phyloP scores from a whole-genome alignment of 2,329 filamentous ascomycete species.

The Paecilomyces dactylethromorphus region DNA sequence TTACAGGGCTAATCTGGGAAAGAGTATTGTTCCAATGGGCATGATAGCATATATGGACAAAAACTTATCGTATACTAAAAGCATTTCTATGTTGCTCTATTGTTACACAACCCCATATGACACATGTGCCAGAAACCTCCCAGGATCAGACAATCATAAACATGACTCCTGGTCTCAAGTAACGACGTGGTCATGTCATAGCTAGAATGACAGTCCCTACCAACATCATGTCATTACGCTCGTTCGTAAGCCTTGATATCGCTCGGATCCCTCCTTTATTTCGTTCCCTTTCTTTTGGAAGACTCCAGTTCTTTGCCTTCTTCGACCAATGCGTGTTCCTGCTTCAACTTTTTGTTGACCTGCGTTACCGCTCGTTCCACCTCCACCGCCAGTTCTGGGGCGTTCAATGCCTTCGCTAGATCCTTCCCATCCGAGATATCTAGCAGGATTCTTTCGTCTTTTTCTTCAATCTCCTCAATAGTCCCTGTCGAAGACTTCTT shows the following conservation, averaged over 20 bases:
- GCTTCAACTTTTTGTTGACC: slow-evolving; percentile 43
- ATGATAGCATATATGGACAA: background rate
- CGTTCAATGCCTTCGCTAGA: slow-evolving; percentile 56
- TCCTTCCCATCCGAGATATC: slow-evolving; percentile 46
- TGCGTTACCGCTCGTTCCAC: slow-evolving; percentile 72
- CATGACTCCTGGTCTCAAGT: background rate
- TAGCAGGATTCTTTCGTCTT: slow-evolving; percentile 41
- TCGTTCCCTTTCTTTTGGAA: background rate
- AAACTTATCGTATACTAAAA: background rate
- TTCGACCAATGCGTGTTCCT: slow-evolving; percentile 13
- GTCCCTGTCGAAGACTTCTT: slow-evolving; percentile 21
- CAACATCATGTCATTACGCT: background rate
- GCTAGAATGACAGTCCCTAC: background rate
- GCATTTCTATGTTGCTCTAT: background rate
- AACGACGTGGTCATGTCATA: background rate
- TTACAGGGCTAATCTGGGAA: background rate
- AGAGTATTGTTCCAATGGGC: background rate
- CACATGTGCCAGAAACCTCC: background rate
- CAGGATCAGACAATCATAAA: background rate
- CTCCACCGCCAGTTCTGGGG: slow-evolving; percentile 66
- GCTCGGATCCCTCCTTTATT: slow-evolving; percentile 10
- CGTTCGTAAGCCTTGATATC: slow-evolving; percentile 7
- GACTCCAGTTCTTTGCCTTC: slow-evolving; percentile 5
- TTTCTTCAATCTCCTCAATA: slow-evolving; percentile 28
- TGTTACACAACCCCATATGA: slow-evolving; percentile 2